A percentile compares a stretch with the other conserved stretches of the same genome.
Conservation (phyloP, 2,329 filamentous ascomycete species). For the Arthrinium phaeospermum region DNA sequence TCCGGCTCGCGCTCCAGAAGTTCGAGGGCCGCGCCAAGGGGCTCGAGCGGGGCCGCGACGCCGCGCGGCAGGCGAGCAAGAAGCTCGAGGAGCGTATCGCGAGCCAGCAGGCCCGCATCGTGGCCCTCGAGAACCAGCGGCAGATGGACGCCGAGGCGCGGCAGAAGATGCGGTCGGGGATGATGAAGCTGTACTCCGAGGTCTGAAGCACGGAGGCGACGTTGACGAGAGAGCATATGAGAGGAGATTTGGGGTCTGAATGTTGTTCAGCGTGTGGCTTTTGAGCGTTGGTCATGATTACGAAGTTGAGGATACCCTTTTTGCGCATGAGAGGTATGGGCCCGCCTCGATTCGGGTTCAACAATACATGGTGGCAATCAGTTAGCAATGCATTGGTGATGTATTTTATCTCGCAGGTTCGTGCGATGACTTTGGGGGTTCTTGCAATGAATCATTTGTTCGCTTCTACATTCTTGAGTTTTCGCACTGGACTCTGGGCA, state of each 20-base stretch:
- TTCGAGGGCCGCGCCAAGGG: conserved; percentile 66
- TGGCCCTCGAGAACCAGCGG: conserved; percentile 46
- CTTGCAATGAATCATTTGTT: neutral
- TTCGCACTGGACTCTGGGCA: neutral
- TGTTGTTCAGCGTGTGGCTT: neutral
- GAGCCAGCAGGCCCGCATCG: conserved; percentile 43
- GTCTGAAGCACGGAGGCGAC: neutral
- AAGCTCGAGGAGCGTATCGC: conserved; percentile 60
- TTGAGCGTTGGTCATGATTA: neutral
- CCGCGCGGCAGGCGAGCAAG: conserved; percentile 65
- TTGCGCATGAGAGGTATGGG: neutral
- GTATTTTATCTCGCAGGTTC: neutral
- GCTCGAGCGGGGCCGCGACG: conserved; percentile 68
- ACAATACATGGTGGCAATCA: neutral
- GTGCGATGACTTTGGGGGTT: no score
- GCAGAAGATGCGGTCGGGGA: conserved; percentile 43
- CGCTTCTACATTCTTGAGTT: neutral
- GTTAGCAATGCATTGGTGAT: neutral
- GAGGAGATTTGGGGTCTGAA: neutral
- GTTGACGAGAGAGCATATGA: neutral
- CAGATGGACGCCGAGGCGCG: conserved; percentile 40
- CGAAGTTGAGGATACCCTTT: conserved; percentile 8
- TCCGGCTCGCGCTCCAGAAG: conserved; percentile 55
- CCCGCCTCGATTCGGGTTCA: neutral
- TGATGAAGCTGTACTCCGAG: conserved; percentile 42